These are phyloP conservation scores for Mucor velutinosus DNA, from an alignment of 371 early-diverging fungal species.

Conservation along the genomic window DNA sequence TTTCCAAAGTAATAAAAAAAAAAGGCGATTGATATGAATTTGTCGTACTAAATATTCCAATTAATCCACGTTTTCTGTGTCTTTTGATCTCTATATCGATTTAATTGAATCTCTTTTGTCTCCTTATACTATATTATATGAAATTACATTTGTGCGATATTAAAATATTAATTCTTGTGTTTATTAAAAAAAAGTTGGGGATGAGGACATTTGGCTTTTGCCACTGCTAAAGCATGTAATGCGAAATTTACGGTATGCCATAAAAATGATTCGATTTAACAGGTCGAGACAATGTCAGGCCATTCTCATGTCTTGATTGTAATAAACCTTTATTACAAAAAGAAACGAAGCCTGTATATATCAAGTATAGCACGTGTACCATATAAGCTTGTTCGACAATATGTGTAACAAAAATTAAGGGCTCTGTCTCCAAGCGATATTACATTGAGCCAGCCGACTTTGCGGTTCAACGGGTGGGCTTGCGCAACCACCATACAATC, in stretches of 20 bases:
- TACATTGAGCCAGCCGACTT: neutral
- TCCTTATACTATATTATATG: neutral
- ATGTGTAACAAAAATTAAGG: slow-evolving; percentile 19
- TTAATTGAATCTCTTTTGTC: neutral
- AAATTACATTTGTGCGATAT: neutral
- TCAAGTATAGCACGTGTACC: slow-evolving; percentile 18
- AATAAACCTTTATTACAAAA: neutral
- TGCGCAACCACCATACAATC: neutral
- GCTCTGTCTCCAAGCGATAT: neutral
- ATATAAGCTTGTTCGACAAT: neutral
- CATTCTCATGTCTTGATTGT: slow-evolving; percentile 1
- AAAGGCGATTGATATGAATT: neutral
- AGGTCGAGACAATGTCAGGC: slow-evolving; percentile 21
- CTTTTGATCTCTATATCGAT: neutral
- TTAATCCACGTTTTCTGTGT: neutral
- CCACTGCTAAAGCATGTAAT: neutral
- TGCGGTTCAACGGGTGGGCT: neutral
- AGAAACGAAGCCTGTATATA: slow-evolving; percentile 16
- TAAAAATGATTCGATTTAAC: slow-evolving; percentile 6
- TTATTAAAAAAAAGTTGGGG: slow-evolving; percentile 1
- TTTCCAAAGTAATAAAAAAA: neutral
- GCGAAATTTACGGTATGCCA: neutral
- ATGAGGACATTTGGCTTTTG: neutral
- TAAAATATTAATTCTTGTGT: slow-evolving; percentile 4
- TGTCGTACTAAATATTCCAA: neutral